Evolutionary conservation across 1,284 basidiomycete species (phyloP), one percentile per base, ranked within the genome.

Genomic region (Coniferiporia sulphurascens): DNA sequence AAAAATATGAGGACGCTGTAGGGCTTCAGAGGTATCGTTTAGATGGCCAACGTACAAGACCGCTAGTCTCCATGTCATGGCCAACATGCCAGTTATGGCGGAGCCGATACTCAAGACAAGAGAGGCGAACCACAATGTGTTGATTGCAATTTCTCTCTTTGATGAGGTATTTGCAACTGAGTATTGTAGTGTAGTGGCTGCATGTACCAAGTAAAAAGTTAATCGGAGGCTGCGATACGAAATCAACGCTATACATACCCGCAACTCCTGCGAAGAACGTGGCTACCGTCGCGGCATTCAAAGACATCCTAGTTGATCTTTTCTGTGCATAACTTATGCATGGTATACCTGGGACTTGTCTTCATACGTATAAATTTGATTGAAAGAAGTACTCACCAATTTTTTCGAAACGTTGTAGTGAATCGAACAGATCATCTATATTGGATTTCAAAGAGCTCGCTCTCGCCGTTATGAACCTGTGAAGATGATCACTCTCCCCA

Each of bases 211-310:
- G 3, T 0, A 12, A n/a, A 34, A 43, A 27, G 27, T 27, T 27
- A 5, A 5, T 43, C 41, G 34, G 1, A 38, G 34, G 10, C 43
- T 21, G 21, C 48, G 4, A 54, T 15, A 15, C 41, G 8, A 52
- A 17, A 52, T 27, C 34, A 43, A 27, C 19, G 9, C 10, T 15
- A 12, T 17, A 35, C 55, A 19, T 36, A 53, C 59, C 59, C 21
- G 59, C 54, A 22, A 61, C 59, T 5, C 59, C 59, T 17, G 59
- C 59, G 35, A 61, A 61, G 55, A 61, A 61, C 9, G 59, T 61
- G 1, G 59, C 59, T 5, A 61, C 51, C 19, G 59, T 57, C 32
- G 59, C 48, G 10, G 59, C 59, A 36, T 56, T 56, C 15, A 56
- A 35, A 4, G 57, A 43, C 55, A 57, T 61, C n/a, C 44, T 61